These are phyloP conservation scores for Arthromyces matolae DNA, from an alignment of 768 basidiomycete species.

Conservation along the genomic window DNA sequence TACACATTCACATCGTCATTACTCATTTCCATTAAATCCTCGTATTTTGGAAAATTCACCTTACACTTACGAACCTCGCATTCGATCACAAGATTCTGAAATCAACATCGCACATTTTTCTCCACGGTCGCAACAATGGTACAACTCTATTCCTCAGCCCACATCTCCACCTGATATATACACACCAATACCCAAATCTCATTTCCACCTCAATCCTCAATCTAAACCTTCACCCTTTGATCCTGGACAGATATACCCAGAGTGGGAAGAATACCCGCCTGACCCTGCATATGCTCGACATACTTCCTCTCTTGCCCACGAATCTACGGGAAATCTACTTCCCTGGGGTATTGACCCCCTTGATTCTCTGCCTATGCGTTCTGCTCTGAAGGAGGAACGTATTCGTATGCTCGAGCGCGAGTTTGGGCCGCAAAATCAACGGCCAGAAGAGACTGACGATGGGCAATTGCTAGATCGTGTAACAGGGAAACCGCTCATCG, in stretches of 20 bases:
- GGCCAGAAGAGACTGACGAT: constrained; percentile 20
- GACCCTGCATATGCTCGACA: constrained; percentile 32
- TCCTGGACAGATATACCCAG: constrained; percentile 28
- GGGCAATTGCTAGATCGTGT: constrained; percentile 36
- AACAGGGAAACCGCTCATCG: constrained; percentile 49
- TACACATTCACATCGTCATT: constrained; percentile 32
- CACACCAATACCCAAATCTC: constrained; percentile 24
- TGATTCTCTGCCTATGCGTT: constrained; percentile 39
- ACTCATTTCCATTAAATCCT: constrained; percentile 45
- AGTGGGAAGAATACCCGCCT: constrained; percentile 20
- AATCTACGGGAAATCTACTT: constrained; percentile 41
- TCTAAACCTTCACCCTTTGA: constrained; percentile 31
- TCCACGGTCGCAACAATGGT: constrained; percentile 62
- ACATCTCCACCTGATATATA: constrained; percentile 26
- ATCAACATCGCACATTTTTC: constrained; percentile 64
- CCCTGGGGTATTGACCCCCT: constrained; percentile 53
- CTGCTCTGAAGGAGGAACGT: constrained; percentile 60
- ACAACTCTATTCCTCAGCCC: constrained; percentile 28
- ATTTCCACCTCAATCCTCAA: constrained; percentile 12
- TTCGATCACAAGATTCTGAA: constrained; percentile 34
- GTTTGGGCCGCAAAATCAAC: constrained; percentile 45
- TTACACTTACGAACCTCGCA: constrained; percentile 19
- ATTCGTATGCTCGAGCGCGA: constrained; percentile 70
- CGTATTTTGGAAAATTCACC: constrained; percentile 20
- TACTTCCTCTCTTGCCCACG: constrained; percentile 35